A percentile compares a stretch with the other conserved stretches of the same genome.
Evolutionary conservation across 192 early-diverging fungal species (phyloP).

Genomic region (Phlyctochytrium arcticum): DNA sequence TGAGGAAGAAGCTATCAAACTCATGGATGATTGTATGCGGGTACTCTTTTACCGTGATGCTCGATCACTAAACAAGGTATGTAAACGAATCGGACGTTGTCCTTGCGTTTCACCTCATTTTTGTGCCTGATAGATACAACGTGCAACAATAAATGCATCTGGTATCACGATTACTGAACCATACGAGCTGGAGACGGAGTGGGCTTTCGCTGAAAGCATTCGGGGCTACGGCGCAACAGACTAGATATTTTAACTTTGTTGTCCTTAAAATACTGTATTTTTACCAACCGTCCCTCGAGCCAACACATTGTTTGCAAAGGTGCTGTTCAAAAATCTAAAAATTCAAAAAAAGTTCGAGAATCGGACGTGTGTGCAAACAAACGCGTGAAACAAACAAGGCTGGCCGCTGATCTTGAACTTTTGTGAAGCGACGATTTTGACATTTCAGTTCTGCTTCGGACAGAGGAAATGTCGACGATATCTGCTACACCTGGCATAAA

Average conservation of each 20-base stretch:
- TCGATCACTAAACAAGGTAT: constrained; percentile 84
- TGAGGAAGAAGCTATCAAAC: constrained; percentile 81
- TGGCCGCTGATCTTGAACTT: no score
- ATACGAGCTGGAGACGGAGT: constrained; percentile 83
- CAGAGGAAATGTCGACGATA: no score
- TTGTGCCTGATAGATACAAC: constrained; percentile 66
- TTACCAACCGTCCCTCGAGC: no score
- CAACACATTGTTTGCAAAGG: no score
- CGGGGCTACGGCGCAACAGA: constrained; percentile 44
- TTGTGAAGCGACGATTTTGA: no score
- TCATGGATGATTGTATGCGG: constrained; percentile 85
- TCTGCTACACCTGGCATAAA: no score
- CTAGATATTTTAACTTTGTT: background rate
- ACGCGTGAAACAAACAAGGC: no score
- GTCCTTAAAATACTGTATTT: background rate
- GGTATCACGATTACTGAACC: constrained; percentile 86
- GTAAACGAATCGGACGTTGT: background rate
- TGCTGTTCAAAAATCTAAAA: no score
- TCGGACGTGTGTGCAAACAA: no score
- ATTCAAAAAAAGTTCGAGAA: no score
- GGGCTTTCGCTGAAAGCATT: constrained; percentile 75
- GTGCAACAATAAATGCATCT: constrained; percentile 79
- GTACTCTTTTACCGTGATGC: constrained; percentile 95
- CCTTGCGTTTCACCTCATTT: background rate
- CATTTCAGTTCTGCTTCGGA: no score